These are phyloP conservation scores for Pleurotus platypus DNA, from an alignment of 768 basidiomycete genomes.

Conservation along the genomic window DNA sequence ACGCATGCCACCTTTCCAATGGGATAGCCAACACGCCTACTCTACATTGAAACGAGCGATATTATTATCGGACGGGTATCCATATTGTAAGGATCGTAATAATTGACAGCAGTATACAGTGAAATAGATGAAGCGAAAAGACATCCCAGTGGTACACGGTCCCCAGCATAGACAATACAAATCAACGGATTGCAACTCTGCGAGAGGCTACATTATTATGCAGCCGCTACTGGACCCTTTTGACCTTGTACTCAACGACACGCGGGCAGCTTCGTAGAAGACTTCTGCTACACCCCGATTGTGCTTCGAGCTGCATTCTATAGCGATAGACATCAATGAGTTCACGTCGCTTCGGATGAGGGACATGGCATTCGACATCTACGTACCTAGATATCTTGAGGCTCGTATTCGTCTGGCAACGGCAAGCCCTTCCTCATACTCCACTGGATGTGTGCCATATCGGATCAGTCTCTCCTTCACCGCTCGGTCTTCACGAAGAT, in stretches of 20 bases:
- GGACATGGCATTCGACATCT: background rate
- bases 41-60: too few species aligned
- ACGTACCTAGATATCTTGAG: conserved; percentile 85
- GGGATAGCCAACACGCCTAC: too few species aligned
- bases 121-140: background rate
- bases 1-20: too few species aligned
- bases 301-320: conserved; percentile 97
- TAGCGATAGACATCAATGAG: background rate
- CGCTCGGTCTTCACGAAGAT: conserved; percentile 80
- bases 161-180: background rate
- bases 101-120: background rate
- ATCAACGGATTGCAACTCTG: background rate
- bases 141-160: background rate
- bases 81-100: background rate
- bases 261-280: conserved; percentile 87
- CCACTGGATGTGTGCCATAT: conserved; percentile 67
- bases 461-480: conserved; percentile 71
- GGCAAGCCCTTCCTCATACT: conserved; percentile 90
- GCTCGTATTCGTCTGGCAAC: conserved; percentile 90
- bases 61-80: too few species aligned
- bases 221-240: conserved; percentile 59
- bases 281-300: conserved; percentile 93
- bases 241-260: conserved; percentile 72
- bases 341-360: background rate
- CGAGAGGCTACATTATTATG: conserved; percentile 49